Evolutionary conservation across 176 grass and related monocot species (phyloP).

Genomic region (Eragrostis nindensis): DNA sequence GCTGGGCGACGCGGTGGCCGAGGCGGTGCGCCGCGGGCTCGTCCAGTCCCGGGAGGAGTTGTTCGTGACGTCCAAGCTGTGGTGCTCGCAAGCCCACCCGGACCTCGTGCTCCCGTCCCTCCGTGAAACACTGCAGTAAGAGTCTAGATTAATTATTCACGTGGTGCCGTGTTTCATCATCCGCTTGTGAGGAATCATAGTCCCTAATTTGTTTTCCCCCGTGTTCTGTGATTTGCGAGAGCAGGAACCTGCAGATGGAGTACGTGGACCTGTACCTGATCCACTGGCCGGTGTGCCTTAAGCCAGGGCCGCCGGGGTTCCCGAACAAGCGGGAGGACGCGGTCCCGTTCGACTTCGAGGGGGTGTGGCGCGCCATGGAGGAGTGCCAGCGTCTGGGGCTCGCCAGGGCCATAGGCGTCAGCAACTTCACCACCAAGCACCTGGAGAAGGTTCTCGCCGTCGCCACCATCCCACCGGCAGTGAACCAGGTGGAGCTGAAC

Average conservation of each 20-base stretch:
- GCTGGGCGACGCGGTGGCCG: constrained; percentile 48
- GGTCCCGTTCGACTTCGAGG: constrained; percentile 52
- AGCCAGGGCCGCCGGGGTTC: neutral
- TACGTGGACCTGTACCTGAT: constrained; percentile 78
- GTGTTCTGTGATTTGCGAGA: too few relatives aligned
- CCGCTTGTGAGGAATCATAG: neutral
- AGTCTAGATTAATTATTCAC: neutral
- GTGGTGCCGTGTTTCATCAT: neutral
- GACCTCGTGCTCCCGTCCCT: constrained; percentile 61
- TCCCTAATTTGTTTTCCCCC: too few relatives aligned
- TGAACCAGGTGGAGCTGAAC: constrained; percentile 81
- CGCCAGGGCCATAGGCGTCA: constrained; percentile 62
- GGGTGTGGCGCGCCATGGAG: constrained; percentile 69
- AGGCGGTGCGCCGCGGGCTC: constrained; percentile 45
- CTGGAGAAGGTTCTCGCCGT: constrained; percentile 40
- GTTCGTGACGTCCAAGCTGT: constrained; percentile 84
- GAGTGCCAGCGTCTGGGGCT: constrained; percentile 63
- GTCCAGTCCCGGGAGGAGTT: constrained; percentile 53
- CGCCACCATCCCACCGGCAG: constrained; percentile 49
- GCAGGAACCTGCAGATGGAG: constrained; percentile 63
- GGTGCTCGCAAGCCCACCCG: constrained; percentile 65
- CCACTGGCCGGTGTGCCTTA: constrained; percentile 61
- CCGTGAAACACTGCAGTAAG: constrained; percentile 54
- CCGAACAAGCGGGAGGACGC: constrained; percentile 40
- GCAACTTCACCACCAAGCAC: constrained; percentile 72